Base-by-base conservation (phyloP, 2,329 filamentous ascomycete species). In the Leptographium lundbergii region DNA sequence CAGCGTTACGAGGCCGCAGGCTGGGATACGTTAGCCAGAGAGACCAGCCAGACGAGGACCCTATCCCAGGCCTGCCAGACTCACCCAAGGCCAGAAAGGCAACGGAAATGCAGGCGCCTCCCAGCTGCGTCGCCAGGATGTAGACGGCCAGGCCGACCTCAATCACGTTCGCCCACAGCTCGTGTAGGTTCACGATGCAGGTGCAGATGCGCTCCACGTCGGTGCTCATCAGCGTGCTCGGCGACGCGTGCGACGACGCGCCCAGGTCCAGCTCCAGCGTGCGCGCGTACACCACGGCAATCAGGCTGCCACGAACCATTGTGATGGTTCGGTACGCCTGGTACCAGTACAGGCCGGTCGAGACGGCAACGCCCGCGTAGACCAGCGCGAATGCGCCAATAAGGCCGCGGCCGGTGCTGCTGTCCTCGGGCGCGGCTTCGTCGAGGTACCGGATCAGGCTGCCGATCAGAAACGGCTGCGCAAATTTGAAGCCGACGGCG, bases 291-390 rank as follows among this genome's bases (percentile, higher is more conserved):
- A 60, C 45, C 29, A 56, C 39, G 17, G 59, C 42, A 14, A 54
- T 54, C 13, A 60, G 11, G 51, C 51, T 58, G 56, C 56, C 56
- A 3, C 59, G 36, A 42, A 60, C 56, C 56, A 60, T 60, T 4
- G 59, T 55, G 6, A 53, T 53, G 22, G 51, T 47, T 17, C 59
- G 56, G 50, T 53, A 54, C 39, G 54, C 42, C 3, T 70, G 66
- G 57, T 70, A 70, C 54, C 66, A 68, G 58, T 71, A 75, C 14
- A 75, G 63, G 0, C 70, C 69, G 0, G 65, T 66, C 0, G 72
- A 72, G 2, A 75, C 14, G 2, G 74, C 71, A 27, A 77, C 72
- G 9, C 72, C 70, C 0, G 61, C 36, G 59, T 76, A 77, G 4
- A 74, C 71, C n/a, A 71, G 57, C 0, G 67, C 69, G 48, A 71